Conservation (phyloP, 2,329 filamentous ascomycete species). For the Xylariaceae sp. region DNA sequence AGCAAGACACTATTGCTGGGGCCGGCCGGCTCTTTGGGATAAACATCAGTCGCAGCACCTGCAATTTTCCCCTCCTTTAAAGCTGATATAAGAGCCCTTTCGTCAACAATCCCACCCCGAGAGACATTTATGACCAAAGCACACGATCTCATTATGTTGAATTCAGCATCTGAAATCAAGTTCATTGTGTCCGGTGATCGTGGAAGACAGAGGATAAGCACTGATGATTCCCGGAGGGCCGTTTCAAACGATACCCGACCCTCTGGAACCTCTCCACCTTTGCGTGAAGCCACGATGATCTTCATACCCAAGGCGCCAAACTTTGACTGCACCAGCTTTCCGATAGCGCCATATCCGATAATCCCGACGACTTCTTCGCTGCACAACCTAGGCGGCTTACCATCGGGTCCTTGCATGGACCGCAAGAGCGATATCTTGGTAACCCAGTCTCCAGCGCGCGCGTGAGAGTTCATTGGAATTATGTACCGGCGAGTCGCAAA, state of each 20-base stretch:
- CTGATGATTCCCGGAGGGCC: slow-evolving; percentile 24
- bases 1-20: slow-evolving; percentile 23
- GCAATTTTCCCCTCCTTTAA: slow-evolving; percentile 26
- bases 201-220: slow-evolving; percentile 27
- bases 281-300: slow-evolving; percentile 26
- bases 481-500: slow-evolving; percentile 36
- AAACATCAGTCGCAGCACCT: slow-evolving; percentile 30
- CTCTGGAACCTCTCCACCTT: slow-evolving; percentile 18
- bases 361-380: slow-evolving; percentile 27
- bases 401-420: slow-evolving; percentile 23
- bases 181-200: slow-evolving; percentile 27
- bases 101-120: slow-evolving; percentile 31
- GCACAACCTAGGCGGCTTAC: slow-evolving; percentile 24
- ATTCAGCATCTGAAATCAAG: slow-evolving; percentile 23
- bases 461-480: slow-evolving; percentile 28
- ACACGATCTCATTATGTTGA: slow-evolving; percentile 23
- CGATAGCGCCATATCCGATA: slow-evolving; percentile 31
- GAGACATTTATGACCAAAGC: slow-evolving; percentile 30
- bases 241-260: slow-evolving; percentile 26
- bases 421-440: slow-evolving; percentile 22
- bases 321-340: slow-evolving; percentile 20
- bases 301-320: slow-evolving; percentile 27
- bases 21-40: slow-evolving; percentile 25
- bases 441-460: slow-evolving; percentile 27
- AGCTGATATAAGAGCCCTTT: slow-evolving; percentile 26